phyloP scores from a whole-genome alignment of 2,329 filamentous ascomycete species.

The Pseudocercospora fuligena region DNA sequence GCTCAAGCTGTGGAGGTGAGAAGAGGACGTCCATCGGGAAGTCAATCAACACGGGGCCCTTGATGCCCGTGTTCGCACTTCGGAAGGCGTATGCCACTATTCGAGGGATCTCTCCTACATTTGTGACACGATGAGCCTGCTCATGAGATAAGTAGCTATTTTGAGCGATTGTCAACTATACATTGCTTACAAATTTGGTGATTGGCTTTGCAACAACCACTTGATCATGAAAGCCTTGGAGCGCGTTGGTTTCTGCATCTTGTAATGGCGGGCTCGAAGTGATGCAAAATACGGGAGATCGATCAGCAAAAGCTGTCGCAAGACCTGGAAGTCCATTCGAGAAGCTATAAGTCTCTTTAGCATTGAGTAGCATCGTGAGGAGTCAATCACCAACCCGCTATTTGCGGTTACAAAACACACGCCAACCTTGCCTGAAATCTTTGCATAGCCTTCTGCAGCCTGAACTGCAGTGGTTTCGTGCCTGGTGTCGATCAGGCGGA shows the following conservation, averaged over 20 bases:
- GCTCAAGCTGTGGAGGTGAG: constrained; percentile 44
- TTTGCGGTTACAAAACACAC: constrained; percentile 56
- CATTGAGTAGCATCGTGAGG: background rate
- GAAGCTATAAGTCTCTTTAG: constrained; percentile 41
- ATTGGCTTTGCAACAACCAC: constrained; percentile 50
- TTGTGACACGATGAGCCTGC: constrained; percentile 47
- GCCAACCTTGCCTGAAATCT: constrained; percentile 50
- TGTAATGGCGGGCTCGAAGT: constrained; percentile 52
- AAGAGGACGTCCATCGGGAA: constrained; percentile 51
- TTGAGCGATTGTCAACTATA: background rate
- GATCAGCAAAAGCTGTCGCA: constrained; percentile 52
- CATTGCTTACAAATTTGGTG: constrained; percentile 47
- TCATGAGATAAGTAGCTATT: background rate
- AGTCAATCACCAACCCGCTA: constrained; percentile 45
- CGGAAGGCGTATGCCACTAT: constrained; percentile 49
- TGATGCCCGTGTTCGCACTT: constrained; percentile 43
- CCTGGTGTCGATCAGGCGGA: constrained; percentile 51
- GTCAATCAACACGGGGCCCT: constrained; percentile 48
- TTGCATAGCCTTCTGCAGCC: constrained; percentile 54
- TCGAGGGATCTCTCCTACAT: constrained; percentile 52
- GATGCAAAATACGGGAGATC: constrained; percentile 52
- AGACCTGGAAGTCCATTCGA: constrained; percentile 53
- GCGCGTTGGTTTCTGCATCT: constrained; percentile 53
- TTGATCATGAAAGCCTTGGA: constrained; percentile 55
- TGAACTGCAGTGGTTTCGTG: constrained; percentile 56